Evolutionary conservation across 2,329 filamentous ascomycete species (phyloP), one percentile per base, ranked within the genome.

Genomic region (Aspergillus ruber): DNA sequence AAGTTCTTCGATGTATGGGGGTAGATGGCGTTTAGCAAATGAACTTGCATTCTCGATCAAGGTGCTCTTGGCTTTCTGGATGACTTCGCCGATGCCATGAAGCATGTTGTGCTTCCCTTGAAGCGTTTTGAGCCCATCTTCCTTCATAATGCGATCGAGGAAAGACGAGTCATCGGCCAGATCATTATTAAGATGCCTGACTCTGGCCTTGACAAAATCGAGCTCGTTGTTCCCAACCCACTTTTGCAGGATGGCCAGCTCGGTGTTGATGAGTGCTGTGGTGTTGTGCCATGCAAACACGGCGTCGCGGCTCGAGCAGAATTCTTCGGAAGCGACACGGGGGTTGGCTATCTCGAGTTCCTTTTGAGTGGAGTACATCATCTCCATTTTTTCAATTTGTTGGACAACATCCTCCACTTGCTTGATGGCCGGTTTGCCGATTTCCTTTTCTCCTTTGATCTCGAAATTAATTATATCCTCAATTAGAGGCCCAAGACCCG

Each of bases 161-260:
- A 98, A 98, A 0, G 90, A 94, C 0, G 89, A 85, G 58, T 96
- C 90, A 61, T 97, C 91, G 21, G 84, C 83, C 42, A 95, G 80
- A 49, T 88, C 86, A 51, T 81, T 81, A 51, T 77, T 79, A 2
- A 83, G 81, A 1, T 87, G 85, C 50, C 81, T 80, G 45, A 82
- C 78, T 54, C 86, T 85, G 18, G 84, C 79, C 62, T 86, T 86
- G 44, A 83, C 83, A 64, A 97, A 98, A 68, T 97, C 90, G 35
- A 98, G 79, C 62, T 95, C 90, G 33, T 90, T 84, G 62, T 98
- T 98, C 46, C 93, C 93, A 21, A 98, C 93, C 93, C 93, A 98
- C 53, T 86, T 90, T 67, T 93, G 90, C 53, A 98, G 70, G 54
- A 97, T 90, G 12, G 84, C 83, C 50, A 98, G 80, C 67, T 98